Evolutionary conservation across 2,329 filamentous ascomycete species (phyloP), one percentile per base, ranked within the genome.

Genomic region (Claviceps monticola): DNA sequence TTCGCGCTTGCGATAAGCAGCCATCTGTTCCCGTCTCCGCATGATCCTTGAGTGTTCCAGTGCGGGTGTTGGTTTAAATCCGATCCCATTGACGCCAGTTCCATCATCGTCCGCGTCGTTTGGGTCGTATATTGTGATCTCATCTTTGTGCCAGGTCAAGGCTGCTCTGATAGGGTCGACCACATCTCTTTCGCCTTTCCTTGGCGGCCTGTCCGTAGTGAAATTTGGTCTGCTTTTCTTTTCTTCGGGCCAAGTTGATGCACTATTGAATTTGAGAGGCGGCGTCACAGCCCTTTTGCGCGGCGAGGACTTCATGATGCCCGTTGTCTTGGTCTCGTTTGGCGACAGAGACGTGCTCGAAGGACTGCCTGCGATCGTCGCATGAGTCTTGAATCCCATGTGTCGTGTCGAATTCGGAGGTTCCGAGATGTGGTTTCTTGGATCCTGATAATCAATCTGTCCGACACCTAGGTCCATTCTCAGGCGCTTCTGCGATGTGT

Each of bases 61-160:
- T 19, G 78, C 79, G 5, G 80, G 71, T 0, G 79, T 83, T 2
- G 81, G 80, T 58, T 74, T 79, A 66, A 84, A 84, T 0, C 81
- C 81, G 54, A 84, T 79, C 5, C 81, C 81, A 61, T 84, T 83
- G 59, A 84, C 79, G 21, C 81, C 81, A 3, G 75, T 78, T 49
- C 81, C 81, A 59, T 84, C 81, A 59, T 84, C 81, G 56, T 84
- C 80, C 55, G 76, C 73, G 60, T 84, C 81, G 42, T 79, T 70
- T 0, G 79, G 77, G 57, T 83, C 76, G 62, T 83, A 81, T 29
- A 83, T 71, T 1, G 81, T 84, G 54, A 84, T 84, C 60, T 84
- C 81, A 57, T 83, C 76, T 56, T 83, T 79, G 58, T 80, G 79
- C 81, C 81, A 84, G 1, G 81, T 84, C 50, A 83, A 68, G 2